Percentiles rank a stretch among this genome's conserved stretches.
Evolutionary conservation across 2,329 filamentous ascomycete genomes (phyloP).

Genomic region (Epichloe glyceriae): DNA sequence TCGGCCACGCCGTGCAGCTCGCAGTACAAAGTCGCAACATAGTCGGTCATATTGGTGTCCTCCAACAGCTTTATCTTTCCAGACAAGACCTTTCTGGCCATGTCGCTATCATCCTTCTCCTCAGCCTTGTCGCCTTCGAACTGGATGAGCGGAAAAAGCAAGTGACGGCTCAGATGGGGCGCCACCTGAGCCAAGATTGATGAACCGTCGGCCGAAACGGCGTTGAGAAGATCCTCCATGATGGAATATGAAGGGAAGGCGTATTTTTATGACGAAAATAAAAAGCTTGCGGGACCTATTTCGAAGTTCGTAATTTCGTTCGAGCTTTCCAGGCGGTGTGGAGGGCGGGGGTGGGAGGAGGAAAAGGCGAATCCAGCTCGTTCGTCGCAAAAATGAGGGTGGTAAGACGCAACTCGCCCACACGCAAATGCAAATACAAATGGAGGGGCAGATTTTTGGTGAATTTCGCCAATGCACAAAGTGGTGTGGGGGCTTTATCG

Average conservation of each 20-base stretch:
- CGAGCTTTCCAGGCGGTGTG: not conserved
- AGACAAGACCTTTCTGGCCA: conserved; percentile 59
- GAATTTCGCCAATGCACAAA: conserved; percentile 27
- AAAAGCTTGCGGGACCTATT: not conserved
- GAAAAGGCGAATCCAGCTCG: not conserved
- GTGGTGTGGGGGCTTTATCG: conserved; percentile 21
- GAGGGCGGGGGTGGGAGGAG: not conserved
- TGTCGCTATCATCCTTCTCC: conserved; percentile 48
- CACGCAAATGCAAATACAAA: conserved; percentile 14
- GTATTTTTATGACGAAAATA: not conserved
- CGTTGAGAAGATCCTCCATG: conserved; percentile 31
- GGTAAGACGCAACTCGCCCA: conserved; percentile 4
- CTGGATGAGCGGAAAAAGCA: conserved; percentile 93
- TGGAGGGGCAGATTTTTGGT: conserved; percentile 30
- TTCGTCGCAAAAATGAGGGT: conserved; percentile 1
- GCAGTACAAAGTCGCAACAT: conserved; percentile 82
- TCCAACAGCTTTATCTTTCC: conserved; percentile 91
- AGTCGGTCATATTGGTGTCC: conserved; percentile 98
- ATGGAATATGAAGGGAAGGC: conserved; percentile 4
- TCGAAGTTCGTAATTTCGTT: not conserved
- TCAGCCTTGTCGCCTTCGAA: conserved; percentile 75
- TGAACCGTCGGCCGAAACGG: conserved; percentile 53
- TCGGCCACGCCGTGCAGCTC: conserved; percentile 72
- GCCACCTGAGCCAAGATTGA: conserved; percentile 82
- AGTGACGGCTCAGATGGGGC: conserved; percentile 83